These are phyloP conservation scores for Metarhizium anisopliae DNA, from an alignment of 2,329 filamentous ascomycete species.

Conservation along the genomic window DNA sequence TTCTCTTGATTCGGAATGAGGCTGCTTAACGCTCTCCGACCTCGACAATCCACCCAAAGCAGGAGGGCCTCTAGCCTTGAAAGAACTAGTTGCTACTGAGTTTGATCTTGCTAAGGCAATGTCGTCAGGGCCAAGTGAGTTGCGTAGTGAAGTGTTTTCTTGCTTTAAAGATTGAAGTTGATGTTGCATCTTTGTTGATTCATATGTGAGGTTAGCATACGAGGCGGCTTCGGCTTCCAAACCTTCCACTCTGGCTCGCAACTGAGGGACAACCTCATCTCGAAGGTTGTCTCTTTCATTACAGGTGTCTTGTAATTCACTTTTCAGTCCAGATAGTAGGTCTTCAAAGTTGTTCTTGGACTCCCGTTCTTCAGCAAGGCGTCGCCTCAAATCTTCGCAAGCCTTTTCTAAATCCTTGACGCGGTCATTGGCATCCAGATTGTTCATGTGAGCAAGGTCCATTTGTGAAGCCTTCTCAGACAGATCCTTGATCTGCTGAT, in stretches of 20 bases:
- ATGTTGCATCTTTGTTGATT: constrained; percentile 78
- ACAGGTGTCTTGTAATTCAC: constrained; percentile 70
- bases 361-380: constrained; percentile 74
- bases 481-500: constrained; percentile 74
- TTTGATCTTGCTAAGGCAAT: constrained; percentile 49
- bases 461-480: constrained; percentile 66
- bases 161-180: constrained; percentile 64
- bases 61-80: constrained; percentile 29
- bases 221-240: constrained; percentile 67
- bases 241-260: constrained; percentile 67
- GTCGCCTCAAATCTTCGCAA: constrained; percentile 74
- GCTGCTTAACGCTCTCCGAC: constrained; percentile 48
- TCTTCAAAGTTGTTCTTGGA: constrained; percentile 93
- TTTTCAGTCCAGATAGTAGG: constrained; percentile 71
- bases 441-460: constrained; percentile 45
- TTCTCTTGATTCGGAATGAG: constrained; percentile 51
- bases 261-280: constrained; percentile 75
- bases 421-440: constrained; percentile 47
- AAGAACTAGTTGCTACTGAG: constrained; percentile 51
- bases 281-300: constrained; percentile 89
- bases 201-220: constrained; percentile 65
- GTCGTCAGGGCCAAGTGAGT: constrained; percentile 19
- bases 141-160: constrained; percentile 54
- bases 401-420: constrained; percentile 70
- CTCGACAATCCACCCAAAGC: constrained; percentile 40